Evolutionary conservation across 495 filamentous ascomycete genomes (phyloP), one percentile per base, ranked within the genome.

Genomic region (Hyaloscypha variabilis): DNA sequence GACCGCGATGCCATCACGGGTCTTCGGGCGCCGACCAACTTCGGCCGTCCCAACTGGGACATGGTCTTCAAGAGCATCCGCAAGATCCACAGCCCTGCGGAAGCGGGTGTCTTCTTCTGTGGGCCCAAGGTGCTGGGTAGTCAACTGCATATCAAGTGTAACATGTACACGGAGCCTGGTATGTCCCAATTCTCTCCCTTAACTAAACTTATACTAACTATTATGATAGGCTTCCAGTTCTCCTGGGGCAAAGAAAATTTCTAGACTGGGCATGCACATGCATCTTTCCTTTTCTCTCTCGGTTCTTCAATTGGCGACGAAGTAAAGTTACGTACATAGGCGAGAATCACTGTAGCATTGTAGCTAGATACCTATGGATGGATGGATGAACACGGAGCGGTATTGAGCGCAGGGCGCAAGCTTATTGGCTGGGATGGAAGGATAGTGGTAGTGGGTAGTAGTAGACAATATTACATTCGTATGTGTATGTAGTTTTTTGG

Each of bases 71-170:
- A 88, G 67, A 87, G 85, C 58, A 90, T 92, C 73, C 76, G 89
- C 64, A 89, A 90, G 70, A 86, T 92, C 29, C 90, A 93, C 66
- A 74, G 77, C 70, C 74, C 90, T 5, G 83, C 83, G n/a, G 89
- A 91, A 76, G 89, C 87, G 11, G 90, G 90, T 72, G 89, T 92
- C 17, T 92, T 92, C 78, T 92, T 92, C 77, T 92, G 90, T 76
- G 90, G 90, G 5, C 89, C 90, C 42, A 90, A 91, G 76, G 82
- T 82, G 8, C 75, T 92, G 55, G 90, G 89, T 29, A 88, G 85
- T 72, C 74, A 81, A 67, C 73, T 92, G 62, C 89, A 91, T 73
- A 81, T 90, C 64, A 91, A 87, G 77, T 91, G 90, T 74, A 92
- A 92, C 73, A 86, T 88, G 77, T 91, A 92, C 77, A 88, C 85